Base-by-base conservation (phyloP, 371 early-diverging fungal genomes). In the Haplosporangium sp. region DNA sequence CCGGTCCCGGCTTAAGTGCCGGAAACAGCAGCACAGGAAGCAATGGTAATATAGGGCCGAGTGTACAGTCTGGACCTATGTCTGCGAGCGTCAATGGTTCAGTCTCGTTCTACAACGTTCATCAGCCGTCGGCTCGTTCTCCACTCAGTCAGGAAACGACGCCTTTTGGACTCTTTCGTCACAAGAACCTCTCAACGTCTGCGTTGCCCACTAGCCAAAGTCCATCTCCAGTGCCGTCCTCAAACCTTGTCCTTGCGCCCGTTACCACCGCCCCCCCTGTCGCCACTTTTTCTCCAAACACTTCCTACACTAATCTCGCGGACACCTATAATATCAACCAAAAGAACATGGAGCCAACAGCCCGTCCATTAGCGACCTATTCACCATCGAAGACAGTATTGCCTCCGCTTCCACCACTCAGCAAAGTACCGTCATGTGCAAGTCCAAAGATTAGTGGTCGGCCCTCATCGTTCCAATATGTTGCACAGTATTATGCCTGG, bases 131-230 rank as follows among this genome's bases (percentile, higher is more conserved):
- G 3, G 79, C 79, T 23, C 56, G 79, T 14, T 79, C 79, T 10
- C 79, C 79, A 0, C 73, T 79, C 57, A 79, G 79, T 23, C 72
- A 79, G 59, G 79, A 79, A 50, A 64, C 79, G 10, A 79, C 79
- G 6, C 79, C 79, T 7, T 79, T 79, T 57, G 79, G 79, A 46
- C 72, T 79, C 55, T 79, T 79, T 60, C 72, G 73, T 14, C 79
- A 79, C 59, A 79, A 79, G 52, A 79, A 79, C 56, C 73, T 79
- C 23, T 79, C 79, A 7, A 79, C 79, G 0, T 64, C 79, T 42
- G 79, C 79, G 48, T 42, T 79, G 37, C 79, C 79, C 4, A 59
- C 64, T 7, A 38, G 55, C 1, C 65, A 65, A 48, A 60, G 61
- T 48, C 62, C 65, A 21, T 50, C 59, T n/a, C 18, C 69, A 5